Evolutionary conservation across 441 rosid species (phyloP).

Genomic region (Eutrema salsugineum): DNA sequence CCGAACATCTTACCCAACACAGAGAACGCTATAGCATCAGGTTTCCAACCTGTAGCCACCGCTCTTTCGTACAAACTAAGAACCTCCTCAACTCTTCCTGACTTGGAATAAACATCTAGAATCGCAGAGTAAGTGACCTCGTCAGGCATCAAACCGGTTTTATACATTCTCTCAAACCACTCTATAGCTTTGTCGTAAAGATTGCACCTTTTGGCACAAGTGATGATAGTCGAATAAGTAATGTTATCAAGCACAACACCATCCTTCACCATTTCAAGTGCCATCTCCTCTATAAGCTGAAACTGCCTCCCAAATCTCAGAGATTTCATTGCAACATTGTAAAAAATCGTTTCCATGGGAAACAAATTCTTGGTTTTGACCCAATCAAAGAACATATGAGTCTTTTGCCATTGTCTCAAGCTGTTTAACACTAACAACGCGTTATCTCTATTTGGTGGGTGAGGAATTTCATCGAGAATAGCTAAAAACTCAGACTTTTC

Average conservation of each 20-base stretch:
- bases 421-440: conserved; percentile 68
- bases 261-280: conserved; percentile 77
- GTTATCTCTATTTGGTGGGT: conserved; percentile 57
- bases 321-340: conserved; percentile 81
- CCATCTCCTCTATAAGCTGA: conserved; percentile 74
- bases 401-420: conserved; percentile 66
- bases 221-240: conserved; percentile 90
- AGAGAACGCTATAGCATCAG: conserved; percentile 72
- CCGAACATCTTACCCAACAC: conserved; percentile 91
- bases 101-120: conserved; percentile 82
- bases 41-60: conserved; percentile 89
- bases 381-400: conserved; percentile 72
- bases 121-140: conserved; percentile 87
- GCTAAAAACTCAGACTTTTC: conserved; percentile 45
- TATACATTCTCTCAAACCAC: conserved; percentile 95
- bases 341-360: conserved; percentile 81
- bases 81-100: conserved; percentile 83
- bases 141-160: conserved; percentile 93
- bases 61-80: conserved; percentile 92
- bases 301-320: conserved; percentile 87
- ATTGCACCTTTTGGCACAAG: conserved; percentile 79
- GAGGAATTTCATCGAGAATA: conserved; percentile 54
- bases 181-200: conserved; percentile 78
- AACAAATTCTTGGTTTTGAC: conserved; percentile 58
- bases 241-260: conserved; percentile 83